Evolutionary conservation across 2,329 filamentous ascomycete genomes (phyloP).

Genomic region (Sclerotinia subarctica): DNA sequence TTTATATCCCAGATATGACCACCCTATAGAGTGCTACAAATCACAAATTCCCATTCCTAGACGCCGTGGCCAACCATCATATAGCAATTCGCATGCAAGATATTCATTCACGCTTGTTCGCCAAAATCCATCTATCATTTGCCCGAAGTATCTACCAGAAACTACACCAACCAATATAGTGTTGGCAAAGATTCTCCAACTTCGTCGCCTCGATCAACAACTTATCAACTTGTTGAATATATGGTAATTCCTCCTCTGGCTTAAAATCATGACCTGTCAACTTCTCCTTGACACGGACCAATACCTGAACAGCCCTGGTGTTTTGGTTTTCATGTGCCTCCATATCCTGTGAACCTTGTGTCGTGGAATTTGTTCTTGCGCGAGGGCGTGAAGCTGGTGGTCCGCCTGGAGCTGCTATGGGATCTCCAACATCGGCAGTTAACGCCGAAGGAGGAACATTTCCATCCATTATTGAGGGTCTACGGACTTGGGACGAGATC

Average conservation of each 20-base stretch:
- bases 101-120: too few relatives aligned
- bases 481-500: slow-evolving; percentile 48
- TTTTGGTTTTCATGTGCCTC: slow-evolving; percentile 80
- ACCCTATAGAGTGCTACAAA: not conserved
- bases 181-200: slow-evolving; percentile 95
- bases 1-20: not conserved
- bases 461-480: slow-evolving; percentile 67
- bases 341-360: slow-evolving; percentile 39
- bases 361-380: slow-evolving; percentile 59
- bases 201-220: slow-evolving; percentile 94
- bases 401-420: slow-evolving; percentile 41
- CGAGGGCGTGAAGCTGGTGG: slow-evolving; percentile 50
- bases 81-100: not conserved
- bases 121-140: not conserved
- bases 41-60: not conserved
- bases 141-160: slow-evolving; percentile 67
- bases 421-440: slow-evolving; percentile 43
- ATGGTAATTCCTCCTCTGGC: slow-evolving; percentile 75
- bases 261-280: slow-evolving; percentile 92
- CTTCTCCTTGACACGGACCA: slow-evolving; percentile 92
- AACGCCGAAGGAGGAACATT: slow-evolving; percentile 59
- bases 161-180: slow-evolving; percentile 98
- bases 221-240: slow-evolving; percentile 88
- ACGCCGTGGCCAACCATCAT: slow-evolving; percentile 4
- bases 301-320: slow-evolving; percentile 83